A percentile compares a stretch with the other conserved stretches of the same genome.
These are phyloP conservation scores for Torulaspora indica DNA, from an alignment of 805 yeast species.

Conservation along the genomic window DNA sequence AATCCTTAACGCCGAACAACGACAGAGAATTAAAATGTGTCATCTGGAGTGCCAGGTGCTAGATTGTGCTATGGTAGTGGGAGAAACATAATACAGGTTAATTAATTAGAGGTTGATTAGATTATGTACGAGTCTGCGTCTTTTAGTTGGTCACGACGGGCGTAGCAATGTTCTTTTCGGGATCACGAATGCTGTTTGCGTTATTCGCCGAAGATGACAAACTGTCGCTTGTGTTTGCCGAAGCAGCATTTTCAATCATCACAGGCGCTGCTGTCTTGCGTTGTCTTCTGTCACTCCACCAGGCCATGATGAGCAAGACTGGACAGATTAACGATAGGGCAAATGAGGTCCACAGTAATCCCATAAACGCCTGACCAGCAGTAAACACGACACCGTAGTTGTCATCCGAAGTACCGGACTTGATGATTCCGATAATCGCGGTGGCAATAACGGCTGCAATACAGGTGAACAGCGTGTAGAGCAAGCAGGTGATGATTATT, in stretches of 20 bases:
- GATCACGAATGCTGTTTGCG: background rate
- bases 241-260: background rate
- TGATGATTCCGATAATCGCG: constrained; percentile 30
- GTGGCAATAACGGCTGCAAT: constrained; percentile 30
- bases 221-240: constrained; percentile 2
- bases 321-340: constrained; percentile 24
- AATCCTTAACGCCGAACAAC: background rate
- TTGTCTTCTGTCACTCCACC: constrained; percentile 3
- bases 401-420: constrained; percentile 33
- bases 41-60: background rate
- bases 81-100: background rate
- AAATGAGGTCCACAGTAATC: constrained; percentile 34
- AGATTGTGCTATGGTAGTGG: background rate
- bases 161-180: constrained; percentile 1
- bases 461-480: constrained; percentile 26
- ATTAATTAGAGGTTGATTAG: background rate
- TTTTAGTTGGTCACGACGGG: constrained; percentile 1
- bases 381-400: constrained; percentile 28
- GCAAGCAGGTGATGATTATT: constrained; percentile 15
- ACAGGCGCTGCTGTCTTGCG: background rate
- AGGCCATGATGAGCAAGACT: constrained; percentile 10
- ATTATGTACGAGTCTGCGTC: background rate
- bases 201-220: constrained; percentile 3
- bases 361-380: constrained; percentile 26
- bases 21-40: background rate